Evolutionary conservation across 345 rosid genomes (phyloP).

Genomic region (Pistacia atlantica): DNA sequence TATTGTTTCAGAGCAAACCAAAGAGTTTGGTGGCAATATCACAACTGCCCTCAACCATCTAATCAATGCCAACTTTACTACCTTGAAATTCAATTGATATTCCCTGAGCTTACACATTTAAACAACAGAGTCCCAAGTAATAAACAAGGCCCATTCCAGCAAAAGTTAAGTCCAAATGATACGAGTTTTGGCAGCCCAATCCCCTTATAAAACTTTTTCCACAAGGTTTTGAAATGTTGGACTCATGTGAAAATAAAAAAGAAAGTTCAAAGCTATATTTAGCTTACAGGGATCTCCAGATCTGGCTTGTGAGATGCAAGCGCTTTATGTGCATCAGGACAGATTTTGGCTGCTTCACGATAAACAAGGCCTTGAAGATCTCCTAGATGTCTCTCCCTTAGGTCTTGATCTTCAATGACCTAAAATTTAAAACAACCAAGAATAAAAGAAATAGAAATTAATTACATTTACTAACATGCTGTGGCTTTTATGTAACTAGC

Average conservation of each 20-base stretch:
- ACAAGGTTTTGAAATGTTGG: not conserved
- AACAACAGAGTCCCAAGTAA: not conserved
- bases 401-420: constrained; percentile 66
- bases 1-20: not conserved
- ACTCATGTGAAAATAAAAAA: not conserved
- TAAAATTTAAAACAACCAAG: constrained; percentile 22
- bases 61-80: not conserved
- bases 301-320: constrained; percentile 50
- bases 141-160: not conserved
- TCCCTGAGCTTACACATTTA: not conserved
- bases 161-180: not conserved
- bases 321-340: constrained; percentile 63
- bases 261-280: not conserved
- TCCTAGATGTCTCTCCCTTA: constrained; percentile 81
- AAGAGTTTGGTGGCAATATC: not conserved
- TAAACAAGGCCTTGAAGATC: constrained; percentile 76
- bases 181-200: not conserved
- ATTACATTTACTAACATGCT: not conserved
- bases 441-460: not conserved
- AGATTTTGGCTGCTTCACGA: constrained; percentile 52
- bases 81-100: not conserved
- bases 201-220: not conserved
- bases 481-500: not conserved
- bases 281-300: constrained; percentile 79
- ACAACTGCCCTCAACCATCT: not conserved